Evolutionary conservation across 139 green algal species (phyloP), one percentile per base, ranked within the genome.

Genomic region (Marvania coccoides): DNA sequence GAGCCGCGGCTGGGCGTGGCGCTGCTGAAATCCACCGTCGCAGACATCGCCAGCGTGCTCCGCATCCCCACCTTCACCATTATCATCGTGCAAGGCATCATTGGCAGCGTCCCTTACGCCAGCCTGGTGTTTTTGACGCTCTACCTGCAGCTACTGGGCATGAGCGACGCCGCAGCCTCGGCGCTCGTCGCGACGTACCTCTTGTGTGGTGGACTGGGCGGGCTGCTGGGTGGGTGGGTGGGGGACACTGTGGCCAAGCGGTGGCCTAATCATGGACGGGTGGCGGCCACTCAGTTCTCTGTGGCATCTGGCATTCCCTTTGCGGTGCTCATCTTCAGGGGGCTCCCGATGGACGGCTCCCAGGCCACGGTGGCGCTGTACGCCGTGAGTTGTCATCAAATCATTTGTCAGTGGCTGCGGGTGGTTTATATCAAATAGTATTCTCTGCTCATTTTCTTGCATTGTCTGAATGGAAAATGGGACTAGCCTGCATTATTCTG

Each of bases 181-280:
- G 28, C 55, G n/a, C 63, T 89, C 7, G 69, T 86, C 15, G 80
- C 81, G 30, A 67, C 74, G 3, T 82, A 85, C 53, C 61, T 80
- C 36, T 57, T 48, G 54, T 48, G 38, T 30, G 56, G 56, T 14
- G 72, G 62, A 15, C 37, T 78, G 46, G 82, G 85, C 13, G 79
- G 65, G 0, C 38, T 90, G 19, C 33, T 94, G 8, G 87, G 85
- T 19, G 87, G 87, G 23, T 78, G 30, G 35, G 40, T 94, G 19
- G 87, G 82, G 19, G 87, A 94, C 67, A 63, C 51, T 28, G 64
- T 73, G n/a, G 72, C 83, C 10, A 37, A 39, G 26, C 48, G n/a
- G 3, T 79, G 63, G 30, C 83, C 84, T 23, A 76, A 84, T 38
- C 67, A 73, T 35, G 84, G 84, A 12, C 70, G 84, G 42, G 82